phyloP scores from a whole-genome alignment of 2,329 filamentous ascomycete species.

The Trichoderma atrobrunneum region DNA sequence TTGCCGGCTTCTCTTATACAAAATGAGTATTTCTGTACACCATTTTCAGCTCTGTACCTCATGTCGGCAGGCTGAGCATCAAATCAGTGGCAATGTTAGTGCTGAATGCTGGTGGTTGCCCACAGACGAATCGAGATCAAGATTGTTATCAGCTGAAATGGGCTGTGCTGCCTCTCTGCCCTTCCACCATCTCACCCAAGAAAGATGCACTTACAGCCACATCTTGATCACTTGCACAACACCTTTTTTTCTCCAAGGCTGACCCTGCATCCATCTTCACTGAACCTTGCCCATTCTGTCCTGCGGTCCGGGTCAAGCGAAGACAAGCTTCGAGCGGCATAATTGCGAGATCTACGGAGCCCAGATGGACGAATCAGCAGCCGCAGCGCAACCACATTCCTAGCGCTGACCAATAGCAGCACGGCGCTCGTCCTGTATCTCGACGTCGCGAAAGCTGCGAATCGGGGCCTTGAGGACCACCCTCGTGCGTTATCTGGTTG shows the following conservation, averaged over 20 bases:
- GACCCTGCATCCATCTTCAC: neutral
- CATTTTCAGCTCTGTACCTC: neutral
- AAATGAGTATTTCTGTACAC: too few relatives aligned
- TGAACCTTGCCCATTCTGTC: neutral
- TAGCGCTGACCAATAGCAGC: conserved; percentile 18
- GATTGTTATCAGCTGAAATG: neutral
- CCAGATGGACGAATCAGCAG: conserved; percentile 23
- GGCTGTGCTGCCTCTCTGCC: neutral
- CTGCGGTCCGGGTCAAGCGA: neutral
- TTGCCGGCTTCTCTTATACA: neutral
- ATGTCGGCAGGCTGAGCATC: neutral
- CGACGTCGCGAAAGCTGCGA: neutral
- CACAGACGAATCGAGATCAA: neutral
- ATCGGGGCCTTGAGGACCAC: neutral
- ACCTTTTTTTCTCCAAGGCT: neutral
- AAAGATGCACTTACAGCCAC: neutral
- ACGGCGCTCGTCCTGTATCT: neutral
- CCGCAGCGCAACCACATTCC: conserved; percentile 23
- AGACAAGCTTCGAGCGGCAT: neutral
- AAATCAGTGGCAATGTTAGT: neutral
- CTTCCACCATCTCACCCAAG: neutral
- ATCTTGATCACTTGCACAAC: neutral
- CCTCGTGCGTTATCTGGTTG: conserved; percentile 21
- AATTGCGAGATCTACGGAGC: neutral
- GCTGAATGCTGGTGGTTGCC: neutral